phyloP scores from a whole-genome alignment of 768 basidiomycete genomes.

The Collybia sp. region DNA sequence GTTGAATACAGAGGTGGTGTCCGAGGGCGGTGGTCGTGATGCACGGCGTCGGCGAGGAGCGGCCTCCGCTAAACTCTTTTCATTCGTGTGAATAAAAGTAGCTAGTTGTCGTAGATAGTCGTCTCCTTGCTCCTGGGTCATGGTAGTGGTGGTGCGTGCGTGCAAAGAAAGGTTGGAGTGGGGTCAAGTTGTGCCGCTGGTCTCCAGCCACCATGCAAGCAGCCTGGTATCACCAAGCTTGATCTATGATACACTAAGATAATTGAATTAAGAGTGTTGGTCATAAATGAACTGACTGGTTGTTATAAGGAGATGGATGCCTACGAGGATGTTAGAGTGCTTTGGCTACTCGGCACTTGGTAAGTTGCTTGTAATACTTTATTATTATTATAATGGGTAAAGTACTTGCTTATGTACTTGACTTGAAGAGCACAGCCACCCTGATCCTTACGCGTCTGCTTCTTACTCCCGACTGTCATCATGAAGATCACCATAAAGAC shows the following conservation, averaged over 20 bases:
- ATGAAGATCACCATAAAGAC: conserved; percentile 98
- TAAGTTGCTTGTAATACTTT: too few species aligned
- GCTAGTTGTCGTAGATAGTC: conserved; percentile 70
- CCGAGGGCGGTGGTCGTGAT: conserved; percentile 22
- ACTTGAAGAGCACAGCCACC: too few species aligned
- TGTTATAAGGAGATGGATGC: too few species aligned
- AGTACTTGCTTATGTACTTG: too few species aligned
- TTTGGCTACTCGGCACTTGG: too few species aligned
- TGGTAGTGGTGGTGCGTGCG: conserved; percentile 10
- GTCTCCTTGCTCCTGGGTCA: conserved; percentile 61
- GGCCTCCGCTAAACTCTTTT: conserved; percentile 66
- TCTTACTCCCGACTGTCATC: conserved; percentile 22
- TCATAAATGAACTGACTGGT: too few species aligned
- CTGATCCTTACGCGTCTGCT: conserved; percentile 8
- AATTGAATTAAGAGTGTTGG: too few species aligned
- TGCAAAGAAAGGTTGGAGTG: conserved; percentile 9
- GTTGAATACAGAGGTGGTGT: conserved; percentile 43
- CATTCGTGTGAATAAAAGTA: conserved; percentile 67
- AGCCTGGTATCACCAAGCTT: neutral
- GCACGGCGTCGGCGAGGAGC: conserved; percentile 48
- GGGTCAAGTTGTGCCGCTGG: conserved; percentile 8
- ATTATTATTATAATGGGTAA: too few species aligned
- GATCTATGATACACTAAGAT: too few species aligned
- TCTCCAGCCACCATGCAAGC: conserved; percentile 3
- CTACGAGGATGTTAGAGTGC: too few species aligned